Base-by-base conservation (phyloP, 345 rosid species). In the Brassica nigra region DNA sequence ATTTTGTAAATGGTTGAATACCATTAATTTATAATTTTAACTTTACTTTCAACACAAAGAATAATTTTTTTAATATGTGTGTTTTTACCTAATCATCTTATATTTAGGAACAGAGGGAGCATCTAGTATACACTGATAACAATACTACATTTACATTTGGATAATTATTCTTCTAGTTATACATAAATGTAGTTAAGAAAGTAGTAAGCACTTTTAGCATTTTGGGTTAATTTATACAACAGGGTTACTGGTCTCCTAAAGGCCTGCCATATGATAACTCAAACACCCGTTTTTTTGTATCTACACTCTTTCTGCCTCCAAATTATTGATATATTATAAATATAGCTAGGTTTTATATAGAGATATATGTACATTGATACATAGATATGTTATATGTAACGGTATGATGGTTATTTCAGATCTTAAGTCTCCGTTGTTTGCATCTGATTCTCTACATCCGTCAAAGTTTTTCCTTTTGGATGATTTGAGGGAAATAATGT, bases 231-330 rank as follows among this genome's bases (percentile, higher is more conserved):
- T 66, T 78, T 44, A 58, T 71, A n/a, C 66, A 58, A 58, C 27
- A 16, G 34, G 65, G 29, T 58, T 78, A 55, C 12, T 79, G 78
- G 81, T 78, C 78, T 78, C 69, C 42, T 59, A 73, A 78, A 73
- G 63, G 63, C 74, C 62, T 72, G 77, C 77, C 47, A 30, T 78
- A 57, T 66, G 34, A 65, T 65, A 54, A 65, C 62, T 39, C 29
- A 57, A 14, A 6, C 62, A 42, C 68, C 52, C n/a, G 6, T 69
- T 47, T 62, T 37, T 9, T 36, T 71, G 23, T 36, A 16, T 64
- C 37, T 23, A 23, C 27, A 23, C 27, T 23, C 27, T 23, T 23
- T 23, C 27, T 23, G 27, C 27, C 27, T 23, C 27, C 27, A 23
- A 23, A 23, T 23, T 34, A 34, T 34, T 34, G 6, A 34, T 34